These are phyloP conservation scores for Diplosphaera chodatii DNA, from an alignment of 139 green algal genomes.

Conservation along the genomic window DNA sequence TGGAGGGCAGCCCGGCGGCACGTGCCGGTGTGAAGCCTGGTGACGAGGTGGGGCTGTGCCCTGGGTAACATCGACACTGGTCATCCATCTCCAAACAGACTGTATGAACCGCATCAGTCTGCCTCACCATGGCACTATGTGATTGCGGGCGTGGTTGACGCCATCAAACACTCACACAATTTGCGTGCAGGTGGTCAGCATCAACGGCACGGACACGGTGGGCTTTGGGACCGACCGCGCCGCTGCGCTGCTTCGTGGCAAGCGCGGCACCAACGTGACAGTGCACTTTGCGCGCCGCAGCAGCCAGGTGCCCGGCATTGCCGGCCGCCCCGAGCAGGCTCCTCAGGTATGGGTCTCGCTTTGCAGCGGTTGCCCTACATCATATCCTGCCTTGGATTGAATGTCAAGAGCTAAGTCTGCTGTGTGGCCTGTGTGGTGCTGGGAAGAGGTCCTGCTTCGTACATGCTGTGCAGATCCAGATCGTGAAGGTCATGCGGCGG, in stretches of 20 bases:
- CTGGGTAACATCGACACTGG: too few relatives aligned
- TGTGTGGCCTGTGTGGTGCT: too few relatives aligned
- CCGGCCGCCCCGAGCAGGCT: conserved; percentile 40
- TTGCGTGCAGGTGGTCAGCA: conserved; percentile 40
- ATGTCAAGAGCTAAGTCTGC: too few relatives aligned
- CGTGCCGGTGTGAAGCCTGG: conserved; percentile 74
- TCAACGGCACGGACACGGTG: conserved; percentile 50
- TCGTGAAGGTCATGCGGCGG: conserved; percentile 46
- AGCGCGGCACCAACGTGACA: conserved; percentile 56
- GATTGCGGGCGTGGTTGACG: too few relatives aligned
- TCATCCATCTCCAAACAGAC: too few relatives aligned
- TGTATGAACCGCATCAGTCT: too few relatives aligned
- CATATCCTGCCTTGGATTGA: too few relatives aligned
- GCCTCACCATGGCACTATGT: too few relatives aligned
- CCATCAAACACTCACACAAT: too few relatives aligned
- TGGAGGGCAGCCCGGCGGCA: conserved; percentile 80
- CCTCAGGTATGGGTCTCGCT: conserved; percentile 11
- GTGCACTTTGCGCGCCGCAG: conserved; percentile 58
- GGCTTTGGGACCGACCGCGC: conserved; percentile 69
- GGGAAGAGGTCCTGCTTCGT: too few relatives aligned
- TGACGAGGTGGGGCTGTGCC: conserved; percentile 59
- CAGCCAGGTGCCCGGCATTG: conserved; percentile 60
- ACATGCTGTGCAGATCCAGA: too few relatives aligned
- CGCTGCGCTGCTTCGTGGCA: conserved; percentile 66
- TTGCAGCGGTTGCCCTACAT: too few relatives aligned